Percentiles rank a stretch among this genome's conserved stretches.
phyloP scores from a whole-genome alignment of 768 basidiomycete genomes.

The Sarcomyxa edulis region DNA sequence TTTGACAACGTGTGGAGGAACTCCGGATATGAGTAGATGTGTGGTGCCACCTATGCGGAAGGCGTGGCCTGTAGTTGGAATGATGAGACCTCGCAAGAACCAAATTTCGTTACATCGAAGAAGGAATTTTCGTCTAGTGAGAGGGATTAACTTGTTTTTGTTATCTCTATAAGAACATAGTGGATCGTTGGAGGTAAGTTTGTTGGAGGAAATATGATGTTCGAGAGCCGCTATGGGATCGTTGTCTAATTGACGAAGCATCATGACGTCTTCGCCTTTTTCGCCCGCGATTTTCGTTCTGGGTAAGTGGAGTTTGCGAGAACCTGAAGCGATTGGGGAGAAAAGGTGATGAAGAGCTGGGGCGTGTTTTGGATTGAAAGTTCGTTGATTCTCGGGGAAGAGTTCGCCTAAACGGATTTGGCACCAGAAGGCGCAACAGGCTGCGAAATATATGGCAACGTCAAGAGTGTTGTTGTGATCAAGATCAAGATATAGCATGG shows the following conservation, averaged over 20 bases:
- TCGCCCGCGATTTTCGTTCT: slow-evolving; percentile 15
- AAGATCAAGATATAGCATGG: slow-evolving; percentile 10
- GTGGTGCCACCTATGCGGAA: slow-evolving; percentile 33
- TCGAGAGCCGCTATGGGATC: slow-evolving; percentile 14
- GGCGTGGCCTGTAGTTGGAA: slow-evolving; percentile 18
- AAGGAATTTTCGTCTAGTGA: slow-evolving; percentile 15
- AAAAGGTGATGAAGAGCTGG: slow-evolving; percentile 4
- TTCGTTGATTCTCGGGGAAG: slow-evolving; percentile 8
- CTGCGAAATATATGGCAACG: slow-evolving; percentile 14
- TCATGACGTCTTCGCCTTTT: slow-evolving; percentile 15
- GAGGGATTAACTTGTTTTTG: neutral
- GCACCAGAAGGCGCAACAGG: slow-evolving; percentile 24
- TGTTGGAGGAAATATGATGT: slow-evolving; percentile 11
- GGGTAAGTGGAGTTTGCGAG: slow-evolving; percentile 18
- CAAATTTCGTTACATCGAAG: slow-evolving; percentile 21
- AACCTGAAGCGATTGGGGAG: slow-evolving; percentile 2
- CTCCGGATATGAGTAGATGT: slow-evolving; percentile 19
- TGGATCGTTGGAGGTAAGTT: slow-evolving; percentile 4
- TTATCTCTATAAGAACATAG: slow-evolving; percentile 11
- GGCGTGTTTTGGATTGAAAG: no score
- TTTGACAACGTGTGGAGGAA: slow-evolving; percentile 26
- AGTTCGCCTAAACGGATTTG: slow-evolving; percentile 27
- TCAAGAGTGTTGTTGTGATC: slow-evolving; percentile 15
- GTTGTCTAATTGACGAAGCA: slow-evolving; percentile 9
- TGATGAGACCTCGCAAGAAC: slow-evolving; percentile 10